Evolutionary conservation across 495 filamentous ascomycete species (phyloP), one percentile per base, ranked within the genome.

Genomic region (Hypoxylon crocopeplum): DNA sequence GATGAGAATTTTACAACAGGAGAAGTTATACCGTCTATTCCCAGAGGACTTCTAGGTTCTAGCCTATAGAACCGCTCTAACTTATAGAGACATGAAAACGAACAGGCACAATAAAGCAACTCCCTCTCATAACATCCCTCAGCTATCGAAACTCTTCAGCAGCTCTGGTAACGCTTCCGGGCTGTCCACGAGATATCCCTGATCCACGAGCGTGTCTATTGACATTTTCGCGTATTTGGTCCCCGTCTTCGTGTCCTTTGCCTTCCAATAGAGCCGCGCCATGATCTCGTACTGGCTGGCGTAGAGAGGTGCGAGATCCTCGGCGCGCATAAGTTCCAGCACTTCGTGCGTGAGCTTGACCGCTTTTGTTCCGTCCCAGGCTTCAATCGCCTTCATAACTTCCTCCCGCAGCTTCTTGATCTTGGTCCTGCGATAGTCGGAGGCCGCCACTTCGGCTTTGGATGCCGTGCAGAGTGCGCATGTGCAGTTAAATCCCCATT

Each of bases 211-310:
- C n/a, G 68, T 61, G 8, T 75, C 69, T 32, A 78, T 30, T 12
- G 74, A 68, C 69, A 73, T 70, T 13, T 71, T 57, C 1, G 70
- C 73, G 33, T 76, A 74, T 33, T 69, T 61, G 6, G 62, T 65
- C 4, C 71, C 77, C 5, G 70, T 74, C 61, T 69, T 45, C 53
- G 48, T 59, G 27, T 78, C 72, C 16, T 59, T 34, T 22, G 70
- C 38, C 22, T 72, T 69, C 59, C 59, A 78, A 55, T 70, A 78
- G 7, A 75, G 53, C 15, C 74, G 58, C 32, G 71, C 73, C 41
- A 78, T 51, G 37, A 75, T 73, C 55, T 76, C 74, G 33, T 74
- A 76, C 42, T 74, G 72, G 48, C 74, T 72, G 2, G 65, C 50
- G 32, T 69, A 69, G 45, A 73, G 44, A 5, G 69, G 68, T 13